These are phyloP conservation scores for Moesziomyces globuligerus DNA, from an alignment of 1,284 basidiomycete genomes.

Conservation along the genomic window DNA sequence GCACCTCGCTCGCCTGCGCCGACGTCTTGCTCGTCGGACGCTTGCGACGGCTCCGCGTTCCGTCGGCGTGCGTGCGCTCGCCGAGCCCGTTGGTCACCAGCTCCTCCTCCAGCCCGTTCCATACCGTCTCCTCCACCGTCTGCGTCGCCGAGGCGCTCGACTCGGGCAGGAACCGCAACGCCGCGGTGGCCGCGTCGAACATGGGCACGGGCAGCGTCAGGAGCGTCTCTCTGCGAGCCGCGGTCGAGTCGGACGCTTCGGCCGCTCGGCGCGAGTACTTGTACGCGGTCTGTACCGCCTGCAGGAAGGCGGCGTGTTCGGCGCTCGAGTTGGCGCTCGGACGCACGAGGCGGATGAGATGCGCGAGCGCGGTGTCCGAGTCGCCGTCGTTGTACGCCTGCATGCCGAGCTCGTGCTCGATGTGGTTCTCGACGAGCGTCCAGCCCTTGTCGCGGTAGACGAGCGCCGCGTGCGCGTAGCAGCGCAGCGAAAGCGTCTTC, in stretches of 20 bases:
- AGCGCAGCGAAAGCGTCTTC: constrained; percentile 51
- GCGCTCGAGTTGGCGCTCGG: constrained; percentile 34
- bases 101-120: constrained; percentile 29
- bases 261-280: constrained; percentile 55
- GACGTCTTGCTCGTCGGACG: constrained; percentile 16
- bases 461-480: constrained; percentile 46
- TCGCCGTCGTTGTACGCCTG: constrained; percentile 71
- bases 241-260: background rate
- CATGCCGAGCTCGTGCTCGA: constrained; percentile 71
- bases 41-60: constrained; percentile 13
- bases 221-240: background rate
- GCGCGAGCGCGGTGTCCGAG: constrained; percentile 69
- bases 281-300: constrained; percentile 70
- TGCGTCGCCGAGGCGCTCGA: constrained; percentile 21
- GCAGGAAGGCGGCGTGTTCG: constrained; percentile 68
- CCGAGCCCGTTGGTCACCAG: constrained; percentile 24
- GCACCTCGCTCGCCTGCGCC: constrained; percentile 17
- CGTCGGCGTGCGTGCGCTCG: constrained; percentile 13
- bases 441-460: constrained; percentile 64
- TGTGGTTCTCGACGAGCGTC: constrained; percentile 69
- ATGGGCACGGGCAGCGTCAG: constrained; percentile 7
- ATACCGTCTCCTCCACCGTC: constrained; percentile 17
- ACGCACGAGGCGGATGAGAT: constrained; percentile 67
- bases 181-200: constrained; percentile 16
- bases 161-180: constrained; percentile 19